phyloP scores from a whole-genome alignment of 805 yeast species.

The Cyberlindnera suaveolens region DNA sequence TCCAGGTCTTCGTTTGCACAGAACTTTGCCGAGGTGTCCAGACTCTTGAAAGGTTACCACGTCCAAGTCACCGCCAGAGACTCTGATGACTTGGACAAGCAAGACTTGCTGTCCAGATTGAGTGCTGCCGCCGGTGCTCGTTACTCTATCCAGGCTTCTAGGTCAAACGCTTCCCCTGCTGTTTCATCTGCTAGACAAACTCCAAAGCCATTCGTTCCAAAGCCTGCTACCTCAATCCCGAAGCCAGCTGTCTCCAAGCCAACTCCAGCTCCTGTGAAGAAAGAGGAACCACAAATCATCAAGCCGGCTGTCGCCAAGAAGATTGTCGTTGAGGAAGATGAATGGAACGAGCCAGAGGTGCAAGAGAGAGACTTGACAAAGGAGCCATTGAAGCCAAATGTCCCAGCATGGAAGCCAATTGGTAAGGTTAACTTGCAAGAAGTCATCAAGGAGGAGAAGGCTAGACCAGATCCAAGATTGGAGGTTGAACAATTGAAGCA shows the following conservation, averaged over 20 bases:
- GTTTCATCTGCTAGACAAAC: constrained; percentile 25
- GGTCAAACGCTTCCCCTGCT: constrained; percentile 26
- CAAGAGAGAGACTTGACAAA: constrained; percentile 43
- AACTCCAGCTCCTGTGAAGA: constrained; percentile 7
- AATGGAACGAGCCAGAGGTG: constrained; percentile 40
- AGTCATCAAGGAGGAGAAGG: constrained; percentile 36
- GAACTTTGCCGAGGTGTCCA: constrained; percentile 71
- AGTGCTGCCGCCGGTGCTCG: constrained; percentile 95
- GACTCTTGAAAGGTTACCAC: constrained; percentile 75
- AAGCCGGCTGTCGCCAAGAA: constrained; percentile 16
- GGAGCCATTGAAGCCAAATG: constrained; percentile 37
- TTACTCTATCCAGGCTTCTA: constrained; percentile 58
- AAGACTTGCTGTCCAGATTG: constrained; percentile 67
- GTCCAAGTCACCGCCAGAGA: constrained; percentile 97
- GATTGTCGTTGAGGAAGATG: constrained; percentile 27
- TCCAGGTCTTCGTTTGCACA: constrained; percentile 69
- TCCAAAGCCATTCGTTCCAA: constrained; percentile 24
- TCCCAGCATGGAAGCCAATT: constrained; percentile 52
- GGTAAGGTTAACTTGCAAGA: constrained; percentile 51
- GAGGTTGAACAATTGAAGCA: constrained; percentile 31
- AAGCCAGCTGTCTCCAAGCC: constrained; percentile 6
- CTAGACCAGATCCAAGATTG: constrained; percentile 37
- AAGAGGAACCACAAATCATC: constrained; percentile 17
- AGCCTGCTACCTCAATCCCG: constrained; percentile 12
- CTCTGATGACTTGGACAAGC: constrained; percentile 78